phyloP scores from a whole-genome alignment of 257 asterid genomes.

The Perilla frutescens region DNA sequence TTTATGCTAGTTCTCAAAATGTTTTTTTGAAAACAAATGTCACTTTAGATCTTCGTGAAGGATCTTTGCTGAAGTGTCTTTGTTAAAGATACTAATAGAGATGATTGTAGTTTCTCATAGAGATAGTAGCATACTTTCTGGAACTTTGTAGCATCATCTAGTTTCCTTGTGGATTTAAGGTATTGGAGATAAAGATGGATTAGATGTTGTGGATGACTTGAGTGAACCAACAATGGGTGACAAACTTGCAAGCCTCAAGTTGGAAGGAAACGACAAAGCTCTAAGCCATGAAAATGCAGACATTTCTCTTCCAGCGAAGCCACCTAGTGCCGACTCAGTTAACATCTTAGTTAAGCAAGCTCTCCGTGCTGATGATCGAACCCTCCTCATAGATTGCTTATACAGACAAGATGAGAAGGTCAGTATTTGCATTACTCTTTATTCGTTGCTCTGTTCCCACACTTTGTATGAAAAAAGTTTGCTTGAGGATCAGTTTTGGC shows the following conservation, averaged over 20 bases:
- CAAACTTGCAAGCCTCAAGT: slow-evolving; percentile 72
- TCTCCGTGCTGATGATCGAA: slow-evolving; percentile 80
- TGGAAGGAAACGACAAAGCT: slow-evolving; percentile 47
- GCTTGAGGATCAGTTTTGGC: slow-evolving; percentile 12
- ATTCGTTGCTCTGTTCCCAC: neutral
- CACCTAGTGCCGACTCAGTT: slow-evolving; percentile 94
- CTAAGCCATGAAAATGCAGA: slow-evolving; percentile 41
- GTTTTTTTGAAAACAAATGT: neutral
- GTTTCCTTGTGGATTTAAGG: slow-evolving; percentile 45
- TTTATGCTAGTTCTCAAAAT: neutral
- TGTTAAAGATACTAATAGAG: too few species aligned
- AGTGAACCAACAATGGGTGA: slow-evolving; percentile 96
- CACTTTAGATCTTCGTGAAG: neutral
- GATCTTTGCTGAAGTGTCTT: too few species aligned
- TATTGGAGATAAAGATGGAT: slow-evolving; percentile 55
- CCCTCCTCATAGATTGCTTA: slow-evolving; percentile 83
- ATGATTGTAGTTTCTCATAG: too few species aligned
- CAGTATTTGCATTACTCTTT: slow-evolving; percentile 3
- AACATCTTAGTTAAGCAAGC: slow-evolving; percentile 88
- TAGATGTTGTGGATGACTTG: slow-evolving; percentile 50
- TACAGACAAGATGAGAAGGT: slow-evolving; percentile 93
- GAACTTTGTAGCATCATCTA: slow-evolving; percentile 13
- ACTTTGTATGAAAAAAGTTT: slow-evolving; percentile 12
- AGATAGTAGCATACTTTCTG: neutral
- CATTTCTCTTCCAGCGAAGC: slow-evolving; percentile 49